Evolutionary conservation across 805 yeast species (phyloP), one percentile per base, ranked within the genome.

Genomic region (Yarrowia sp.): DNA sequence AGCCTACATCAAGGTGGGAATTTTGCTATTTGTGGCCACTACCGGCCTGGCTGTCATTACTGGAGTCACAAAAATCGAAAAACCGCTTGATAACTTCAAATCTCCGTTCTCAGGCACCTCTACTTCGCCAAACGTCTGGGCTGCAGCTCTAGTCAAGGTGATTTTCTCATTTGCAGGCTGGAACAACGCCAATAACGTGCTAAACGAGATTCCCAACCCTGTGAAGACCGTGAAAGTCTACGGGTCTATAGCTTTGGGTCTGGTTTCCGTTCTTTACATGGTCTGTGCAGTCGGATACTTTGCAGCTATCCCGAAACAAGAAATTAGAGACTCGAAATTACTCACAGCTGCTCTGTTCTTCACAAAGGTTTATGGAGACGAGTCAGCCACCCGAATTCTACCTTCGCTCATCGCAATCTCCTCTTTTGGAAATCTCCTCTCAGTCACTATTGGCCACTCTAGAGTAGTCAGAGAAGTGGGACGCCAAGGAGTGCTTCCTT

Each of bases 401-500:
- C 61, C 61, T 10, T 39, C 61, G 8, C 14, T 55, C n/a, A 40
- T 55, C 2, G 61, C 61, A 14, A 55, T 55, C 10, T 55, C 61
- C 9, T 55, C 61, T 9, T 55, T 55, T 55, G 61, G 61, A 39
- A 55, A 55, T 38, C 46, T 55, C 38, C 20, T 55, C 1, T 55
- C 61, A 1, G 61, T 55, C 36, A 55, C 61, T 12, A 55, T 55
- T 2, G 61, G 61, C 24, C 61, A 55, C 46, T 55, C 61, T 5
- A 14, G 61, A 40, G 46, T 55, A 15, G 61, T 55, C 20, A 55
- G 61, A 39, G 61, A 55, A 55, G 61, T 55, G 2, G 61, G 61
- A 15, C 17, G 61, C 8, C 61, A 55, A 24, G 61, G 61, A 24
- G 61, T 55, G n/a, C 46, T 55, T 24, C 61, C 61, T 13, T 55